phyloP scores from a whole-genome alignment of 352 stramenopile genomes.

The Phytopythium sindhum region DNA sequence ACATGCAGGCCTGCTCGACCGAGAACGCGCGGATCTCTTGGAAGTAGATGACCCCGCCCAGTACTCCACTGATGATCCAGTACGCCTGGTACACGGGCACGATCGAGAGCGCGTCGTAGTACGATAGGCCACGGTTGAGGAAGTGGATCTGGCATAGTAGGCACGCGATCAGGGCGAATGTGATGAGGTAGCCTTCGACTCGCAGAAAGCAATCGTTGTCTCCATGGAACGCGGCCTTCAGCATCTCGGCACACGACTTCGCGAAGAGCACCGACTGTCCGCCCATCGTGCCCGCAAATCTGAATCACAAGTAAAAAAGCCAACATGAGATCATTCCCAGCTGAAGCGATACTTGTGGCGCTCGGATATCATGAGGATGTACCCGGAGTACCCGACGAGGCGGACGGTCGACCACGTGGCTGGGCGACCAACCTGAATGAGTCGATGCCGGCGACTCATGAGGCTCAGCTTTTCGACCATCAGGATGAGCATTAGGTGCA shows the following conservation, averaged over 20 bases:
- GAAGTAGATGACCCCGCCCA: constrained; percentile 91
- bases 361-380: not conserved
- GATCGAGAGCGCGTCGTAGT: constrained; percentile 81
- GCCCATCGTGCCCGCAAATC: constrained; percentile 69
- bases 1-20: constrained; percentile 70
- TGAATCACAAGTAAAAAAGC: not conserved
- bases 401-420: constrained; percentile 61
- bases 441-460: constrained; percentile 66
- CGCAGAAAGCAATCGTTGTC: constrained; percentile 53
- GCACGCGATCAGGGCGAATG: constrained; percentile 53
- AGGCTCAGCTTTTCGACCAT: constrained; percentile 64
- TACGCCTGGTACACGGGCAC: constrained; percentile 88
- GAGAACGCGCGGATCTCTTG: constrained; percentile 85
- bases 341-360: not conserved
- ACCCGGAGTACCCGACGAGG: constrained; percentile 73
- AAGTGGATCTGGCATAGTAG: constrained; percentile 76
- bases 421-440: constrained; percentile 68
- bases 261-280: constrained; percentile 84
- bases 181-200: constrained; percentile 64
- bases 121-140: constrained; percentile 68
- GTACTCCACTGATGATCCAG: constrained; percentile 87
- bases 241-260: constrained; percentile 75
- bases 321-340: not conserved
- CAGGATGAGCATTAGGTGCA: constrained; percentile 63
- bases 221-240: constrained; percentile 70